Evolutionary conservation across 257 asterid genomes (phyloP).

Genomic region (Solanum clarkiae): DNA sequence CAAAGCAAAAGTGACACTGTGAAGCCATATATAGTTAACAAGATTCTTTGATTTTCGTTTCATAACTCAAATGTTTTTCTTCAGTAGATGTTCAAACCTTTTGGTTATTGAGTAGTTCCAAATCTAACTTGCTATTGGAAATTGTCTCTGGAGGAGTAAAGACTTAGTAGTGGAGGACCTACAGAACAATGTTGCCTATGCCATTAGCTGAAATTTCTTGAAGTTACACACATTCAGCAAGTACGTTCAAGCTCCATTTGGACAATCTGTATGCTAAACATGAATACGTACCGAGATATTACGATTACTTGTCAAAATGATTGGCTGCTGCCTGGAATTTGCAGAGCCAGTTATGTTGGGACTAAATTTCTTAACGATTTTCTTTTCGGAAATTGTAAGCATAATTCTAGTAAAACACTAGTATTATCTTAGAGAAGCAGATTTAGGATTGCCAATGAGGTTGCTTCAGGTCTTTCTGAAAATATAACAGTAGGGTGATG

Average conservation of each 20-base stretch:
- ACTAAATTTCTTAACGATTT: not conserved
- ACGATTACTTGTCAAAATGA: not conserved
- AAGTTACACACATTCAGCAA: not conserved
- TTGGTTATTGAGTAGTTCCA: not conserved
- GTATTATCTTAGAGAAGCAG: not conserved
- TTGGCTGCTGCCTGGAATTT: not conserved
- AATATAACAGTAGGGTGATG: not conserved
- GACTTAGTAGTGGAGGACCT: not conserved
- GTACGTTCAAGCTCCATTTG: not conserved
- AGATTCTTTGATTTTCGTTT: not conserved
- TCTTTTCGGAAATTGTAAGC: not conserved
- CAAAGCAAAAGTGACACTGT: not conserved
- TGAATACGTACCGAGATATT: not conserved
- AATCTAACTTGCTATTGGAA: not conserved
- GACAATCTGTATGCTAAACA: not conserved
- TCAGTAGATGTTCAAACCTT: not conserved
- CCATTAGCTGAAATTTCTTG: not conserved
- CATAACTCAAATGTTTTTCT: not conserved
- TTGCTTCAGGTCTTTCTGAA: not conserved
- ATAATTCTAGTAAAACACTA: not conserved
- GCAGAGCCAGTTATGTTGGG: not conserved
- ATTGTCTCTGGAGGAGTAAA: not conserved
- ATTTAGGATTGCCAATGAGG: not conserved
- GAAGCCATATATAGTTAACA: not conserved
- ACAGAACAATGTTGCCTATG: not conserved